phyloP scores from a whole-genome alignment of 306 rosid genomes.

The Pachyrhizus erosus region DNA sequence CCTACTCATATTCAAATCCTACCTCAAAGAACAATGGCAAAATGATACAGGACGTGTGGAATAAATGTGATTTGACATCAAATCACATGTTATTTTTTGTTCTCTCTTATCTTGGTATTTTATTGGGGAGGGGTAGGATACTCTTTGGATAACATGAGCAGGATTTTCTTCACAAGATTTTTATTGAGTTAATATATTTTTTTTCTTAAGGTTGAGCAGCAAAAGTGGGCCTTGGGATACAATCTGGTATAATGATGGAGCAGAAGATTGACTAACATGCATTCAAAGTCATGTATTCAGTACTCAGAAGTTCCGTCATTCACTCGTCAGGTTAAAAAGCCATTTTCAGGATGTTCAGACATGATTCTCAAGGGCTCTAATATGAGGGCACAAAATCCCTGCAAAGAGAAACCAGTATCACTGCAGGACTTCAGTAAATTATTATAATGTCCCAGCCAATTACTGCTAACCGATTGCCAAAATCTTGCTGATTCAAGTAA shows the following conservation, averaged over 20 bases:
- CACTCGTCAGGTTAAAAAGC: conserved; percentile 12
- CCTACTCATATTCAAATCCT: conserved; percentile 9
- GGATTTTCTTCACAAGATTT: conserved; percentile 1
- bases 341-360: conserved; percentile 19
- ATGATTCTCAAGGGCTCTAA: conserved; percentile 33
- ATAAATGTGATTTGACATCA: conserved; percentile 16
- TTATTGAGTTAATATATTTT: conserved; percentile 17
- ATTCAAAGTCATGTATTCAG: background rate
- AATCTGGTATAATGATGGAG: conserved; percentile 64
- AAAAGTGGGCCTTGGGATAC: conserved; percentile 84
- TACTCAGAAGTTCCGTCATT: conserved; percentile 23
- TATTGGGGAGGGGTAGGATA: too few species aligned
- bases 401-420: conserved; percentile 19
- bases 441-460: conserved; percentile 17
- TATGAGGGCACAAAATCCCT: background rate
- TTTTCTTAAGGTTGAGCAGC: conserved; percentile 66
- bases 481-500: conserved; percentile 20
- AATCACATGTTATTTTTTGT: conserved; percentile 1
- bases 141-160: background rate
- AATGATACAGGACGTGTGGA: background rate
- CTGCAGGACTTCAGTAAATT: conserved; percentile 4
- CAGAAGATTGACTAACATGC: conserved; percentile 52
- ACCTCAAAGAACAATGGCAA: background rate
- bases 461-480: conserved; percentile 24
- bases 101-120: background rate